Evolutionary conservation across 2,329 filamentous ascomycete species (phyloP), one percentile per base, ranked within the genome.

Genomic region (Xylariaceae sp.): DNA sequence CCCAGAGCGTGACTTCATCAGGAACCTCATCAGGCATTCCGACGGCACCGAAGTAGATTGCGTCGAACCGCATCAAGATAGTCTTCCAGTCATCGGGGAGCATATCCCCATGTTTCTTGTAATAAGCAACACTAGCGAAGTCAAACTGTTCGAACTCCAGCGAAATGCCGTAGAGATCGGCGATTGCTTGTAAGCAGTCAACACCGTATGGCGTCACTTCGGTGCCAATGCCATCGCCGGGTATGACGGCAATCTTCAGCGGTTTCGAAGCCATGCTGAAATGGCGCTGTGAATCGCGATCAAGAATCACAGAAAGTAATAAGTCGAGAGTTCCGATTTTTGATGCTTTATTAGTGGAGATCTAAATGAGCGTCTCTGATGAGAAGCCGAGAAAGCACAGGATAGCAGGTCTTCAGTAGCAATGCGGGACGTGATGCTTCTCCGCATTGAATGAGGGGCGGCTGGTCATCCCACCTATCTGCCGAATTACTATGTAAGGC

Each of bases 41-140:
- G 5, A 87, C 85, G 6, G 85, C 83, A 13, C 85, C 85, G 57
- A 88, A 87, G 42, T 86, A 77, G 51, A 87, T 85, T 2, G 85
- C 84, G 63, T 88, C 80, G 59, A 85, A 83, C 50, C 73, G 74
- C 58, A 74, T 74, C 19, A 88, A 70, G 6, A 73, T 73, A 8
- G 83, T 78, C 53, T 76, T 76, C 74, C 74, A 76, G 57, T 76
- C 70, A 0, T 63, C 52, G 0, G 74, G 73, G 34, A 76, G 50
- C 73, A 76, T 76, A 18, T 68, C 66, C 2, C 73, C 74, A 48
- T 76, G 71, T 16, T 69, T 67, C 19, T 63, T 56, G 41, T 75
- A 85, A 70, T 84, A 87, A 0, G 76, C 80, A 47, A 84, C 83
- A 32, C 83, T 86, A 16, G 80, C 80, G 73, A 86, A 88, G 63